A percentile compares a stretch with the other conserved stretches of the same genome.
Conservation (phyloP, 2,329 filamentous ascomycete genomes). For the Epichloe sibirici region DNA sequence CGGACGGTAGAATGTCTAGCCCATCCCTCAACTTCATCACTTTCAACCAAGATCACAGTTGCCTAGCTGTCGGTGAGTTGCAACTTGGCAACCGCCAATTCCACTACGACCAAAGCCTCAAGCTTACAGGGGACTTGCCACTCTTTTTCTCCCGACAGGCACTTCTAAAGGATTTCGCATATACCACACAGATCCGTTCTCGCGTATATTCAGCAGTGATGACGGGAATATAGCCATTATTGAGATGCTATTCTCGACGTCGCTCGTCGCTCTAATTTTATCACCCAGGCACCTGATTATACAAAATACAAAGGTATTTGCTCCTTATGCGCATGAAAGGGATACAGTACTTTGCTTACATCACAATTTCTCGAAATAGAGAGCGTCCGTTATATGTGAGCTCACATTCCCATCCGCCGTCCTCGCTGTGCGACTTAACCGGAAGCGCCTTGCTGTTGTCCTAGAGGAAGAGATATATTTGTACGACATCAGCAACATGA, state of each 20-base stretch:
- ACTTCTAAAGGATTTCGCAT: conserved; percentile 92
- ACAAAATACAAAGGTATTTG: conserved; percentile 80
- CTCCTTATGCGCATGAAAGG: not conserved
- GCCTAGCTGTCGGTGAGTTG: conserved; percentile 76
- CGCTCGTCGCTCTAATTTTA: conserved; percentile 82
- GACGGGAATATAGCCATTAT: conserved; percentile 92
- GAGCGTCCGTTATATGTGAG: conserved; percentile 83
- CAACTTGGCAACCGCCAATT: conserved; percentile 4
- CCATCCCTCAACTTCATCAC: conserved; percentile 92
- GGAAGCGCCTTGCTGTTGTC: conserved; percentile 85
- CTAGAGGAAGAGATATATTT: conserved; percentile 95
- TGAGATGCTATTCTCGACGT: conserved; percentile 98
- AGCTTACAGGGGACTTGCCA: conserved; percentile 1
- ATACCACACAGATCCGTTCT: conserved; percentile 93
- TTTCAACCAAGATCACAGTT: conserved; percentile 98
- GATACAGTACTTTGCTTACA: conserved; percentile 2
- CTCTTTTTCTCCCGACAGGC: conserved; percentile 34
- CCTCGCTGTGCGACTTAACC: conserved; percentile 82
- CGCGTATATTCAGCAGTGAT: conserved; percentile 86
- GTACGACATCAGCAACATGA: conserved; percentile 99
- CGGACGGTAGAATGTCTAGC: conserved; percentile 40
- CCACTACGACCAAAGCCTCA: not conserved
- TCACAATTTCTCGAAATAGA: conserved; percentile 22
- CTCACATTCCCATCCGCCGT: conserved; percentile 97
- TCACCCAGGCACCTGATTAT: conserved; percentile 89